Base-by-base conservation (phyloP, 169 alveolate species). In the Plasmodium gallinaceum region DNA sequence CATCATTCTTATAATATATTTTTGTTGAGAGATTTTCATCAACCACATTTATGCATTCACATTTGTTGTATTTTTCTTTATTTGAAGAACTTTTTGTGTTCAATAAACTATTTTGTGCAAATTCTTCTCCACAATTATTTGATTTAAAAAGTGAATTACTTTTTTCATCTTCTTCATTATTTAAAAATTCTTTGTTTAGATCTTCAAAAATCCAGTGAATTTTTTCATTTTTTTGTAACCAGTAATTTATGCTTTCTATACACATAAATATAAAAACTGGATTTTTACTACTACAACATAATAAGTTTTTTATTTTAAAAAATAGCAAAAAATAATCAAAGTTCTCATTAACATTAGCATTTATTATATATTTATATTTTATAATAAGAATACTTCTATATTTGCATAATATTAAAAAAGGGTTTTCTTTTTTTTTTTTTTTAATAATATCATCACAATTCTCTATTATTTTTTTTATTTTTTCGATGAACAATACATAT, bases 361-460 rank as follows among this genome's bases (percentile, higher is more conserved):
- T 48, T 52, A 8, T 86, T 48, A 86, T 69, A 86, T 86, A 22
- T 86, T 86, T 86, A 65, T 86, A 86, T 71, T 86, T 86, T 86
- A 86, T 72, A 71, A 86, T 70, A 61, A 86, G 71, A 58, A 70
- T 72, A 42, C 92, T 86, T 71, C 92, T 70, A 86, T 86, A 86
- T 70, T 86, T 86, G 71, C 92, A 86, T 37, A 86, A 86, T 22
- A 39, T 62, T 72, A 86, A 86, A 62, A 86, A 86, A 20, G 92
- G 92, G 12, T 86, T 71, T 43, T 86, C 92, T 37, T 39, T 70
- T 51, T 86, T 86, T 66, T 86, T 86, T 64, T 86, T 57, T 39
- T 71, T 86, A 71, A 86, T 86, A 61, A 86, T 43, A 64, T 71
- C 32, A 42, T 86, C 68, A 61, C 92, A 86, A 7, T 69, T 68